Evolutionary conservation across 2,329 filamentous ascomycete genomes (phyloP), one percentile per base, ranked within the genome.

Genomic region (Dactylellina haptotyla): DNA sequence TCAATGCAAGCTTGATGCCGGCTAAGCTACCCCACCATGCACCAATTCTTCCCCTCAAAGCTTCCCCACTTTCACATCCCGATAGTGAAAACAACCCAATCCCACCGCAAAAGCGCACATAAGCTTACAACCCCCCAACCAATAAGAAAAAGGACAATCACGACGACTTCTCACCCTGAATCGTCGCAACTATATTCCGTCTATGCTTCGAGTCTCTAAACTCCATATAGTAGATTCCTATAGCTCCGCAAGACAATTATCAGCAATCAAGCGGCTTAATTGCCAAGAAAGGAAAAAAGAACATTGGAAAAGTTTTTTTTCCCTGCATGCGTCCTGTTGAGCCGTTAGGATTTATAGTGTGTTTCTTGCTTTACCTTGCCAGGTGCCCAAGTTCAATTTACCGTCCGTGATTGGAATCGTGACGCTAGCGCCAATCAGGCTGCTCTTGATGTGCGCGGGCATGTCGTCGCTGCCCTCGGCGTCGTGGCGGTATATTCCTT

Each of bases 381-480:
- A 94, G 2, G 87, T 90, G 20, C 88, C 88, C 10, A 86, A 87
- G 20, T 85, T 85, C 80, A 98, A 81, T 77, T 87, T 88, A 39
- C 95, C 95, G 79, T 98, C 88, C 72, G 87, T 90, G 80, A 99
- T 97, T 1, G 95, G 95, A 69, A 99, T 90, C 4, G 89, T 94
- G 1, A 98, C 88, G 77, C 90, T 96, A 2, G 93, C 92, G 12
- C 95, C 95, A 28, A 98, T 85, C 54, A 99, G 83, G 0, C 92
- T 90, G 67, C 89, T 92, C 83, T 99, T 99, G 81, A 99, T 90
- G 81, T 99, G 95, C 70, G 93, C 93, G 37, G 95, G 95, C 92
- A 98, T 97, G 82, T 98, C 95, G 83, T 99, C 95, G 57, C 83
- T 82, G 0, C 95, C 95, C 84, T 97, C 95, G 0, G 90, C 93